Evolutionary conservation across 2,329 filamentous ascomycete genomes (phyloP).

Genomic region (Cytospora piceae): DNA sequence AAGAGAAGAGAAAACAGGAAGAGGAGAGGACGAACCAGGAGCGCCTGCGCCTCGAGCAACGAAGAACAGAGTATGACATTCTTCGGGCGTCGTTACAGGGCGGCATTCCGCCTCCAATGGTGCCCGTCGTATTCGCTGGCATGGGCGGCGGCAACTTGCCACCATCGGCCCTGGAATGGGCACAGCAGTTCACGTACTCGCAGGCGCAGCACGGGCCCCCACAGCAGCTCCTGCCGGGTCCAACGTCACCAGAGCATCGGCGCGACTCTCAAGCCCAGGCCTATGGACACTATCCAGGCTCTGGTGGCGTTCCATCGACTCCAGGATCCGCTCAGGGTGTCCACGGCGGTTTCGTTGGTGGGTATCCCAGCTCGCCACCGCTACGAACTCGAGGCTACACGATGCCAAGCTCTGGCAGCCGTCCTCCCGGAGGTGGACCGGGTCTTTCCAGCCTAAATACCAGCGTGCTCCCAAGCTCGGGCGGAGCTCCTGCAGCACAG

Average conservation of each 20-base stretch:
- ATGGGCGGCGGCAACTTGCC: conserved; percentile 67
- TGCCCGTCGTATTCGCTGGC: conserved; percentile 75
- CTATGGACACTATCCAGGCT: conserved; percentile 48
- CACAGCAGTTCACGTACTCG: conserved; percentile 65
- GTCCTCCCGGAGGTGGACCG: conserved; percentile 42
- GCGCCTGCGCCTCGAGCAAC: conserved; percentile 69
- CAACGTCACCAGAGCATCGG: conserved; percentile 57
- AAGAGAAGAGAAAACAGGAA: conserved; percentile 74
- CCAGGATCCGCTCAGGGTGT: conserved; percentile 47
- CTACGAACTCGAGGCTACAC: conserved; percentile 55
- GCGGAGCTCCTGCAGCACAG: conserved; percentile 45
- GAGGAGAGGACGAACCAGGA: conserved; percentile 72
- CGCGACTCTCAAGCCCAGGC: conserved; percentile 54
- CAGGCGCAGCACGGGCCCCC: conserved; percentile 53
- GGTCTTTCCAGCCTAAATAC: conserved; percentile 51
- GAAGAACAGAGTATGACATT: conserved; percentile 74
- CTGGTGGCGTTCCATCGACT: conserved; percentile 47
- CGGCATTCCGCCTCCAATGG: conserved; percentile 73
- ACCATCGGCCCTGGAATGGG: conserved; percentile 66
- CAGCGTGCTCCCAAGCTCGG: conserved; percentile 47
- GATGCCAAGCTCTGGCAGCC: conserved; percentile 44
- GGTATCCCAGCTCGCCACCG: conserved; percentile 55
- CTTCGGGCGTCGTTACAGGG: conserved; percentile 68
- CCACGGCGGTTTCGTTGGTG: conserved; percentile 45
- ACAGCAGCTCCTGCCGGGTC: conserved; percentile 54